Percentiles rank a stretch among this genome's conserved stretches.
Conservation (phyloP, 345 rosid genomes). For the Physaria fendleri region DNA sequence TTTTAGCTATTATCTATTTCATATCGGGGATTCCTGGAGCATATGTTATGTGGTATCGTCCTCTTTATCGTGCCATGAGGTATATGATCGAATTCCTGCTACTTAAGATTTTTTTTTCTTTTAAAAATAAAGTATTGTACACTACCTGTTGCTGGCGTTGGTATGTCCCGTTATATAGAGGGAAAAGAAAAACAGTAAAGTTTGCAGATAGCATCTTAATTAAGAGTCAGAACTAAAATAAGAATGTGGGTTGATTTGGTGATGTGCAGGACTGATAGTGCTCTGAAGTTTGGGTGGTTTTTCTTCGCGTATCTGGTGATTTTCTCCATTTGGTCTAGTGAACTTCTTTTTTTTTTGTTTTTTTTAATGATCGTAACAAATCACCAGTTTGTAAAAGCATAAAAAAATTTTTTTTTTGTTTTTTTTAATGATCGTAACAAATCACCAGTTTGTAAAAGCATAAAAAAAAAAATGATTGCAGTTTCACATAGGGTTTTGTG, state of each 20-base stretch:
- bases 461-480: conserved; percentile 38
- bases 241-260: conserved; percentile 15
- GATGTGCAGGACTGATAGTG: conserved; percentile 87
- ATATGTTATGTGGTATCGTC: conserved; percentile 85
- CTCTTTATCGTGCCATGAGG: conserved; percentile 96
- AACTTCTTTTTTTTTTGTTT: neutral
- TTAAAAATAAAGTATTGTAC: neutral
- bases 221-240: neutral
- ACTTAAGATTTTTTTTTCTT: neutral
- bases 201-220: neutral
- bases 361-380: neutral
- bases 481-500: conserved; percentile 78
- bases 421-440: neutral
- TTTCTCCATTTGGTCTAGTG: conserved; percentile 2
- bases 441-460: conserved; percentile 11
- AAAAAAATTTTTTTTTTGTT: no score
- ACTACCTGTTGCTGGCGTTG: neutral
- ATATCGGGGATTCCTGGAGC: conserved; percentile 88
- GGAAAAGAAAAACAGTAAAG: neutral
- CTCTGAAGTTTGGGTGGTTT: conserved; percentile 93
- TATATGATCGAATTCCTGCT: conserved; percentile 20
- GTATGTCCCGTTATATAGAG: conserved; percentile 3
- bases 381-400: conserved; percentile 10
- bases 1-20: conserved; percentile 89
- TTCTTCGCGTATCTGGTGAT: conserved; percentile 71